These are phyloP conservation scores for Pyrenophora teres DNA, from an alignment of 2,329 filamentous ascomycete species.

Conservation along the genomic window DNA sequence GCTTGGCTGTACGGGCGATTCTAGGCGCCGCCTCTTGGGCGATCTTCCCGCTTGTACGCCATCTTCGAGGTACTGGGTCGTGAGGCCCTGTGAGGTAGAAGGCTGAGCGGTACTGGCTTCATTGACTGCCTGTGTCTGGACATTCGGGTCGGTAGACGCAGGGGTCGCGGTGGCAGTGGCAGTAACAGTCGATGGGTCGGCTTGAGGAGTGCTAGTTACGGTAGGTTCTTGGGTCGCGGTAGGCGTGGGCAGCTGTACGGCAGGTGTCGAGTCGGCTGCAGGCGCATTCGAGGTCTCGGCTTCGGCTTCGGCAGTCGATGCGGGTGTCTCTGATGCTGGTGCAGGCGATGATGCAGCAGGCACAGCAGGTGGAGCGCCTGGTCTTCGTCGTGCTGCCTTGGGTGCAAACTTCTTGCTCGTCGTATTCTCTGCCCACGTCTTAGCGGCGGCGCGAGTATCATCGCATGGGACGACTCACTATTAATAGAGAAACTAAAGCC, in stretches of 20 bases:
- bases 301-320: slow-evolving; percentile 18
- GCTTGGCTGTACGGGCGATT: slow-evolving; percentile 5
- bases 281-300: slow-evolving; percentile 12
- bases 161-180: not conserved
- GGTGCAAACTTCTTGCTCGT: slow-evolving; percentile 56
- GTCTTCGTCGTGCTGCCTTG: slow-evolving; percentile 52
- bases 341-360: not conserved
- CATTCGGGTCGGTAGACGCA: not conserved
- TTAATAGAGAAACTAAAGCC: slow-evolving; percentile 41
- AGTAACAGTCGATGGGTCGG: slow-evolving; percentile 2
- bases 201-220: slow-evolving; percentile 8
- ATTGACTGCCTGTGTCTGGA: slow-evolving; percentile 1
- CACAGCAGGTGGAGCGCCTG: slow-evolving; percentile 34
- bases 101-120: not conserved
- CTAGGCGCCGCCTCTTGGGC: slow-evolving; percentile 30
- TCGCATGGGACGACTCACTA: slow-evolving; percentile 24
- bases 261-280: slow-evolving; percentile 14
- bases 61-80: slow-evolving; percentile 14
- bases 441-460: slow-evolving; percentile 22
- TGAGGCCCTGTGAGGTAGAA: not conserved
- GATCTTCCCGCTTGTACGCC: slow-evolving; percentile 19
- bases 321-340: slow-evolving; percentile 12
- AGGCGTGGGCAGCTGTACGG: slow-evolving; percentile 31
- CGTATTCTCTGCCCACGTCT: slow-evolving; percentile 42
- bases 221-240: slow-evolving; percentile 29